Evolutionary conservation across 768 basidiomycete species (phyloP), one percentile per base, ranked within the genome.

Genomic region (Suillus subalutaceus): DNA sequence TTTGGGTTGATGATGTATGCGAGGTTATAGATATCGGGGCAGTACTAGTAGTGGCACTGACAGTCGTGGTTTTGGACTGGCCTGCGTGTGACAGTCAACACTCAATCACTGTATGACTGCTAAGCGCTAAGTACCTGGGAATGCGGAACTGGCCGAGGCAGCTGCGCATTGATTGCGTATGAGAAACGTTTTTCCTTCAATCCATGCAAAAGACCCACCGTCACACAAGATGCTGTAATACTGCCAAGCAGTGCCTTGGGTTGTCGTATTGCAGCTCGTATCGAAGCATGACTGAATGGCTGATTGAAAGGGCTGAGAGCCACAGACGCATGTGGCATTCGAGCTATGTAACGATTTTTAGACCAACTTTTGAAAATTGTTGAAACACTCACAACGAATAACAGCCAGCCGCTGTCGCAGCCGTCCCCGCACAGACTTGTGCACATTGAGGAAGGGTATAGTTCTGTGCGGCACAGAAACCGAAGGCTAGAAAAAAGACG

Each of bases 161-260:
- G 18, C 41, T 60, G 59, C 30, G 30, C 16, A 55, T 52, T 30
- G 15, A 26, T 18, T 18, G 9, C 9, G 10, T 20, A 30, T 30
- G 40, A 43, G 38, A 7, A 43, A 60, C 7, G 30, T 40, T 26
- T 59, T 59, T 41, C 8, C 18, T 18, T 60, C 26, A 1, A 43
- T 18, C 10, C 59, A 59, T n/a, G 9, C 10, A 48, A 52, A 37
- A 41, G 26, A 20, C 59, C 18, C 59, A 60, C 59, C 41, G 30
- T 32, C 30, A 43, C 59, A 43, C 26, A 60, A 43, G 59, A 32
- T 20, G 59, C 40, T 60, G 59, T 60, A 43, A 60, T 60, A 60
- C 6, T 12, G 18, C 41, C 41, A 60, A 13, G 59, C 40, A 13
- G 23, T 30, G 4, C 59, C 41, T 43, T 43, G 41, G 10, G 18